Base-by-base conservation (phyloP, 2,329 filamentous ascomycete genomes). In the Aureobasidium sp. region DNA sequence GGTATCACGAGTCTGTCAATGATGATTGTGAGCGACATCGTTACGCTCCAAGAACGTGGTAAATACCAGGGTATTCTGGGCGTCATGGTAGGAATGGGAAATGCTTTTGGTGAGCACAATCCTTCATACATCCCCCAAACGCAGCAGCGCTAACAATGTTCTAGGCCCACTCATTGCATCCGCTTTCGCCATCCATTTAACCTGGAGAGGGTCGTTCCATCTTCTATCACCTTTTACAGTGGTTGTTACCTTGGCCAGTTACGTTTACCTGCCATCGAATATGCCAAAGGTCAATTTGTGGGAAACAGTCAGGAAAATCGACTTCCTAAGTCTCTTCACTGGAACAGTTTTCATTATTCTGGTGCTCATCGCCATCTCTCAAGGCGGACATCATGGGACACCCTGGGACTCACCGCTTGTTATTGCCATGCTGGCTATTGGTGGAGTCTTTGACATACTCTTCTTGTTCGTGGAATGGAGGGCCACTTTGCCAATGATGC, bases 321-420 rank as follows among this genome's bases (percentile, higher is more conserved):
- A 87, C 67, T 87, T 86, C 58, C 61, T 82, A 4, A 84, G 85
- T 7, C 81, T 80, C 4, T 59, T 80, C 2, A 75, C 87, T 0
- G 84, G 84, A 6, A 42, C 50, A 2, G 78, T 81, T 0, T 73
- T 86, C 1, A 71, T 87, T 2, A 78, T 87, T 66, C 71, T 87
- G 1, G 83, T 84, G 0, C 68, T 88, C 40, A 86, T 86, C 3
- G 45, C 61, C 31, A 43, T 64, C 13, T 64, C 61, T 1, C 90
- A 88, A 87, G 88, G 87, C 33, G 89, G 88, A 1, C 84, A 84
- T 50, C 80, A 87, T 68, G 87, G 88, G 67, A 88, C 88, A 68
- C 70, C 81, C 0, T 90, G 88, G 88, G 73, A 80, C 2, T 87
- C 85, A 0, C 76, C 79, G 0, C 83, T 87, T 68, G 86, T 90